Percentiles rank a stretch among this genome's conserved stretches.
Evolutionary conservation across 208 protist species (phyloP).

Genomic region (Phytomonas francai): DNA sequence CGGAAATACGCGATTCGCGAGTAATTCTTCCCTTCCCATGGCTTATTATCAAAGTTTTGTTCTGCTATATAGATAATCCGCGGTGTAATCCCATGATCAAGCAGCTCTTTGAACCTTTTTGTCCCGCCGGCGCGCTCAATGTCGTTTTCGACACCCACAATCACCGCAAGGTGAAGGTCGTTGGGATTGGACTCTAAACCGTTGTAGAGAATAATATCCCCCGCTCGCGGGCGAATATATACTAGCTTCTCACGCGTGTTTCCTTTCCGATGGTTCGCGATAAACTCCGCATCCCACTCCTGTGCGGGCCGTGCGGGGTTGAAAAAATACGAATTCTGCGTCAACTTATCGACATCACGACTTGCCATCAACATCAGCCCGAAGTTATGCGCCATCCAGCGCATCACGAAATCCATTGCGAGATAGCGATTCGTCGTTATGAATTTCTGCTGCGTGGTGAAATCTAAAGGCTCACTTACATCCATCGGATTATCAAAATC

Average conservation of each 20-base stretch:
- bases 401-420: slow-evolving; percentile 35
- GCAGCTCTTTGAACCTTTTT: slow-evolving; percentile 23
- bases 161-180: slow-evolving; percentile 38
- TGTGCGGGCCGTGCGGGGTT: slow-evolving; percentile 26
- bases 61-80: slow-evolving; percentile 56
- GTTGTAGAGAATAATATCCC: slow-evolving; percentile 37
- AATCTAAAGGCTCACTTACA: slow-evolving; percentile 23
- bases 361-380: slow-evolving; percentile 22
- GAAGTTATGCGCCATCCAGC: slow-evolving; percentile 36
- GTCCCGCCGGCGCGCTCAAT: slow-evolving; percentile 27
- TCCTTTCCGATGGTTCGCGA: slow-evolving; percentile 32
- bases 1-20: slow-evolving; percentile 36
- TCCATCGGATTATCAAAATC: slow-evolving; percentile 33
- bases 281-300: slow-evolving; percentile 28
- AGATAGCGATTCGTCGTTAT: slow-evolving; percentile 34
- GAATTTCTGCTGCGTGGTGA: slow-evolving; percentile 18
- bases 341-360: slow-evolving; percentile 20
- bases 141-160: slow-evolving; percentile 54
- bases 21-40: slow-evolving; percentile 45
- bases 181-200: slow-evolving; percentile 5
- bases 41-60: slow-evolving; percentile 53
- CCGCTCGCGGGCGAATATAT: slow-evolving; percentile 28
- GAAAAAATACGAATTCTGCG: slow-evolving; percentile 28
- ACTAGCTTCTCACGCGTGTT: slow-evolving; percentile 27
- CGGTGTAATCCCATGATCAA: slow-evolving; percentile 30